phyloP scores from a whole-genome alignment of 306 rosid species.

The Trifolium fragiferum region DNA sequence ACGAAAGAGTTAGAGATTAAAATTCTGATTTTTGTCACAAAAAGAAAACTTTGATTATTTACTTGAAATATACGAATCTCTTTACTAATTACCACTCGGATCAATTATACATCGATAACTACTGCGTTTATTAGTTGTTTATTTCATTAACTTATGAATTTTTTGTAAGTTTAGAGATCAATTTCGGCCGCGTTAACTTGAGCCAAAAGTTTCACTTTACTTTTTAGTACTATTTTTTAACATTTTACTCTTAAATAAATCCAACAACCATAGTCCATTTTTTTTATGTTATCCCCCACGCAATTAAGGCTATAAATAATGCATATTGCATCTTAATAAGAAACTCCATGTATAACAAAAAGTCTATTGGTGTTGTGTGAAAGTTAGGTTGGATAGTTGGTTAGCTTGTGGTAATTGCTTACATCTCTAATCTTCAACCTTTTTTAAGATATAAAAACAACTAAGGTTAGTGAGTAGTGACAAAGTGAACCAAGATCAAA shows the following conservation, averaged over 20 bases:
- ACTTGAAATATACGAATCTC: too few relatives aligned
- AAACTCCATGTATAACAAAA: conserved; percentile 18
- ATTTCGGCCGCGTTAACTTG: background rate
- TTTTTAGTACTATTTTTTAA: background rate
- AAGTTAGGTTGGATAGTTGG: conserved; percentile 59
- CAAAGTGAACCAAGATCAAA: background rate
- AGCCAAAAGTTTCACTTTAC: background rate
- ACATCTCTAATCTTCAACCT: conserved; percentile 10
- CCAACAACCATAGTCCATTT: conserved; percentile 47
- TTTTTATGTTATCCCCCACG: conserved; percentile 27
- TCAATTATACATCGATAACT: too few relatives aligned
- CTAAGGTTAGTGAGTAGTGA: conserved; percentile 13
- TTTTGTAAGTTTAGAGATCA: background rate
- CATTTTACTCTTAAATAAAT: background rate
- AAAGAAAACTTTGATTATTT: too few relatives aligned
- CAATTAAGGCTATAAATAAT: conserved; percentile 23
- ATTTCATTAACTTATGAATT: background rate
- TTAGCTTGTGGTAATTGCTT: conserved; percentile 40
- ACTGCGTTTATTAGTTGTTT: background rate
- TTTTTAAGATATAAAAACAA: background rate
- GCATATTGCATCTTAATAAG: conserved; percentile 28
- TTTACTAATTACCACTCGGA: background rate
- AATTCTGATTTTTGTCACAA: background rate
- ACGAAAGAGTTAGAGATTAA: too few relatives aligned
- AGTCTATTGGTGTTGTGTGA: conserved; percentile 36